phyloP scores from a whole-genome alignment of 257 asterid genomes.

The Fraxinus quadrangulata region DNA sequence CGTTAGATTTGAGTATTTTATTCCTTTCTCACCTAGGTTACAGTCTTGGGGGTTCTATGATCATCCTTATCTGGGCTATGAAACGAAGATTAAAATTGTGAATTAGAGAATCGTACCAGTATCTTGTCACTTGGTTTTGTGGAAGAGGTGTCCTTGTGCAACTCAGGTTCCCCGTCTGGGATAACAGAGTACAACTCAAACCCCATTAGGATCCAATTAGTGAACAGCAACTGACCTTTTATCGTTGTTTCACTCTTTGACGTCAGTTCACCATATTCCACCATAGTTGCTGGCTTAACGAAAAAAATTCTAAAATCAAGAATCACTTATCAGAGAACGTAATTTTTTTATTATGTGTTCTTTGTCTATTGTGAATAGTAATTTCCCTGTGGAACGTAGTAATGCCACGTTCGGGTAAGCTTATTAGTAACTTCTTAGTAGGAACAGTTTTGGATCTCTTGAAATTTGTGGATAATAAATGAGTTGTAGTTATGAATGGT shows the following conservation, averaged over 20 bases:
- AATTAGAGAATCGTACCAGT: background rate
- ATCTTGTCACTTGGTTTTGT: background rate
- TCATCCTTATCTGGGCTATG: background rate
- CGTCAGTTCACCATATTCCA: background rate
- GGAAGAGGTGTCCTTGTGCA: background rate
- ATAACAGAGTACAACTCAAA: background rate
- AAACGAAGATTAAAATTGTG: background rate
- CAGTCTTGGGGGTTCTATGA: background rate
- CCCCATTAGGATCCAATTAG: background rate
- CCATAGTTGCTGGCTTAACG: background rate
- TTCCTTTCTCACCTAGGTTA: background rate
- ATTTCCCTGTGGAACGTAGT: background rate
- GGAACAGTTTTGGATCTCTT: too few species aligned
- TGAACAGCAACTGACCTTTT: background rate
- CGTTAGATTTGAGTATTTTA: background rate
- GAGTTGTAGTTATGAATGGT: too few species aligned
- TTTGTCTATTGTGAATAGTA: background rate
- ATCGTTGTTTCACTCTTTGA: background rate
- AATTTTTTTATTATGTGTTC: background rate
- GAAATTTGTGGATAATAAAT: too few species aligned
- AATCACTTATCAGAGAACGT: background rate
- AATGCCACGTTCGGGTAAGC: background rate
- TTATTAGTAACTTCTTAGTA: too few species aligned
- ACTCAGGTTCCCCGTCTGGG: background rate
- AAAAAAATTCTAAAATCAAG: background rate